phyloP scores from a whole-genome alignment of 1,284 basidiomycete species.

The Leccinum angustisporum region DNA sequence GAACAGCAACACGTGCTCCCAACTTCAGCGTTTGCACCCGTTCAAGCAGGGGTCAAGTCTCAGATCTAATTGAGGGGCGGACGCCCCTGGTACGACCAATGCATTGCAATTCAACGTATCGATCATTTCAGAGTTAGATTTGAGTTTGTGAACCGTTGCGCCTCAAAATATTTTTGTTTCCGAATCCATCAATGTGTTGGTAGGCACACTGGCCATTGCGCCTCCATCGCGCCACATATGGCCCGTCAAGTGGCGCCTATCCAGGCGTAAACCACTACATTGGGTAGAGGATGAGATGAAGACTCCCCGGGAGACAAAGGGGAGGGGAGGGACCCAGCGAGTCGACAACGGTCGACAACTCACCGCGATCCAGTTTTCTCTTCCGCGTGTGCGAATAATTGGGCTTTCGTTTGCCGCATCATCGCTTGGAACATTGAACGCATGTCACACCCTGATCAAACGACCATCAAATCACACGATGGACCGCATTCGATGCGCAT shows the following conservation, averaged over 20 bases:
- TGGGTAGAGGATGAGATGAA: not conserved
- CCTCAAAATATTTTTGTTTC: not conserved
- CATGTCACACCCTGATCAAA: not conserved
- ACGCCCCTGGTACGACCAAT: not conserved
- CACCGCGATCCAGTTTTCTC: not conserved
- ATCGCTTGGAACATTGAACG: not conserved
- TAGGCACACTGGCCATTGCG: not conserved
- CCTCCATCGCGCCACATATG: not conserved
- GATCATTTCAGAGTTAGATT: not conserved
- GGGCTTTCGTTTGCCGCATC: not conserved
- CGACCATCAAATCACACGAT: not conserved
- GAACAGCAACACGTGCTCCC: not conserved
- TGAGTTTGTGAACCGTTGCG: not conserved
- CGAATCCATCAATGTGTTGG: not conserved
- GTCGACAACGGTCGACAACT: not conserved
- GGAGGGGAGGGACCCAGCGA: not conserved
- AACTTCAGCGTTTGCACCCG: not conserved
- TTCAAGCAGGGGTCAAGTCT: not conserved
- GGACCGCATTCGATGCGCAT: not conserved
- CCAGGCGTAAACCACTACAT: not conserved
- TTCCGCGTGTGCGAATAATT: not conserved
- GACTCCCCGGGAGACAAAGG: not conserved
- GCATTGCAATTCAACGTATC: not conserved
- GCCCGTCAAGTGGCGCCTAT: not conserved
- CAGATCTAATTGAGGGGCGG: not conserved